Evolutionary conservation across 2,329 filamentous ascomycete genomes (phyloP).

Genomic region (Pyricularia pennisetigena): DNA sequence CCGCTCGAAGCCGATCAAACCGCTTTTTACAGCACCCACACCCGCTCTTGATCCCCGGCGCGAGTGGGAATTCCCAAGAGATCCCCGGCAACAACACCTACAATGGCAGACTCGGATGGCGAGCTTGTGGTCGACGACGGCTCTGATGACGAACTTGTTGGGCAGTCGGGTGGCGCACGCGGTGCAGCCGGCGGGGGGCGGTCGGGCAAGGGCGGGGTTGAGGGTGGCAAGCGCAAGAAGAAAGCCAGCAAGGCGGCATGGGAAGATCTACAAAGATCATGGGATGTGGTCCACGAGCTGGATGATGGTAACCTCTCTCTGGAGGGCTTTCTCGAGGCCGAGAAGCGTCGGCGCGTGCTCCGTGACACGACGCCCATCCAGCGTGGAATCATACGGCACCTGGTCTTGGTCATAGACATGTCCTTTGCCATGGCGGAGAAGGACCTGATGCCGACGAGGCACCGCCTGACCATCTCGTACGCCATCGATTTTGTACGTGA

Average conservation of each 20-base stretch:
- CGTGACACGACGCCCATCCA: conserved; percentile 94
- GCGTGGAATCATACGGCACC: conserved; percentile 92
- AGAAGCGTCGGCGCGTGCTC: conserved; percentile 70
- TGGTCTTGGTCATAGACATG: conserved; percentile 85
- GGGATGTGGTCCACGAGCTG: conserved; percentile 69
- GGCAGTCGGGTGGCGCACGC: background rate
- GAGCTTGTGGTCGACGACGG: conserved; percentile 55
- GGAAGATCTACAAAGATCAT: conserved; percentile 57
- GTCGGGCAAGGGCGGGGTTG: conserved; percentile 17
- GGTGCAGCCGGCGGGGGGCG: conserved; percentile 13
- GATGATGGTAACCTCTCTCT: conserved; percentile 72
- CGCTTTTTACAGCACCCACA: background rate
- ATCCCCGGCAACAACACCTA: background rate
- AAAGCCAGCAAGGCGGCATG: conserved; percentile 41
- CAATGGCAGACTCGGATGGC: conserved; percentile 65
- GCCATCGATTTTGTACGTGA: conserved; percentile 82
- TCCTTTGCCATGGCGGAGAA: conserved; percentile 93
- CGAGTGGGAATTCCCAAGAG: background rate
- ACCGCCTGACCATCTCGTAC: conserved; percentile 72
- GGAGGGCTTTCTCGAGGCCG: conserved; percentile 66
- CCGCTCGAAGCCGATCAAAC: background rate
- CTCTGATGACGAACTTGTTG: conserved; percentile 41
- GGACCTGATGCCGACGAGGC: conserved; percentile 81
- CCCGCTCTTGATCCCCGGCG: background rate
- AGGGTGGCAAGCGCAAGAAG: conserved; percentile 13